Percentiles rank a stretch among this genome's conserved stretches.
Conservation (phyloP, 192 early-diverging fungal species). For the Coemansia asiatica region DNA sequence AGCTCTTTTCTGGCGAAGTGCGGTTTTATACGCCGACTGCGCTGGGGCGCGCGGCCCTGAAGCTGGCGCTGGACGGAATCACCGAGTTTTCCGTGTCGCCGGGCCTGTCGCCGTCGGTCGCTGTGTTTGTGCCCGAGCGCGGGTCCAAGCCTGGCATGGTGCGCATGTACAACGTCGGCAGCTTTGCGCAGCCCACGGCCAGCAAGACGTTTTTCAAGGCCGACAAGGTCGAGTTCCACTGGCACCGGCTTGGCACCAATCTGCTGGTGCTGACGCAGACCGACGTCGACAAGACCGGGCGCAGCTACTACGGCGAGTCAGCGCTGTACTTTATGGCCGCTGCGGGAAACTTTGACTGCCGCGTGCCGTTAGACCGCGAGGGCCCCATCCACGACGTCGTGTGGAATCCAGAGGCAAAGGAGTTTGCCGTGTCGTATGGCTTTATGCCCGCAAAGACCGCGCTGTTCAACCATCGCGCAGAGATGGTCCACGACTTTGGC, state of each 20-base stretch:
- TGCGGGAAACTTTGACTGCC: conserved; percentile 89
- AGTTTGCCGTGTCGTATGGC: conserved; percentile 96
- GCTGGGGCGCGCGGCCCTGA: conserved; percentile 37
- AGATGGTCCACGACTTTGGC: conserved; percentile 82
- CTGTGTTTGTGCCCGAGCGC: conserved; percentile 87
- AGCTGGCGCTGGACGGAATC: conserved; percentile 76
- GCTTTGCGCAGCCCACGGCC: conserved; percentile 68
- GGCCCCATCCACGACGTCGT: conserved; percentile 95
- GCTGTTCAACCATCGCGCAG: conserved; percentile 88
- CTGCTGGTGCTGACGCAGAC: conserved; percentile 90
- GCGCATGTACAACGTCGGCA: conserved; percentile 79
- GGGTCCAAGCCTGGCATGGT: conserved; percentile 83
- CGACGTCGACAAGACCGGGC: conserved; percentile 92
- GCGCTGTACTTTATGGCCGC: conserved; percentile 88
- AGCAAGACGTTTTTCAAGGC: conserved; percentile 96
- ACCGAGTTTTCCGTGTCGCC: conserved; percentile 85
- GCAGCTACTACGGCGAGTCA: conserved; percentile 97
- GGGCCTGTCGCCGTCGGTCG: conserved; percentile 77
- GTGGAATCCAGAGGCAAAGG: conserved; percentile 95
- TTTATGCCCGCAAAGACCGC: conserved; percentile 91
- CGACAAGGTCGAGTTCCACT: conserved; percentile 88
- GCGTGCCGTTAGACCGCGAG: conserved; percentile 77
- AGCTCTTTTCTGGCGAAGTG: conserved; percentile 83
- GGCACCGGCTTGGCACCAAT: conserved; percentile 88
- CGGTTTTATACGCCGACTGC: conserved; percentile 69